Evolutionary conservation across 805 yeast species (phyloP), one percentile per base, ranked within the genome.

Genomic region (Saccharomycodes ludwigii): DNA sequence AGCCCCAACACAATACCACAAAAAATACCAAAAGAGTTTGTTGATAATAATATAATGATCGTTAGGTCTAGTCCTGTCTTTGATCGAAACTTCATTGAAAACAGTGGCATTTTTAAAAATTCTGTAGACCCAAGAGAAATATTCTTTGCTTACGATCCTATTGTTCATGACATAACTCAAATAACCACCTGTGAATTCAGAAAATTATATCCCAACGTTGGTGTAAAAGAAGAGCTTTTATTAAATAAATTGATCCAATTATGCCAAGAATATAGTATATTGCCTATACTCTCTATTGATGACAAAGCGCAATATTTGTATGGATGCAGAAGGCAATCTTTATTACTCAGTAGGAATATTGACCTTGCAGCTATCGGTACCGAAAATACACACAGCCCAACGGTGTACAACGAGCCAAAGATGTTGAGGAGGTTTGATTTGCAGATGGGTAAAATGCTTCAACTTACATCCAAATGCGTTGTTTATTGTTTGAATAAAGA

Each of bases 361-460:
- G 31, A 62, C 68, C 36, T 49, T 75, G 44, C 86, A 79, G 42
- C 88, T 85, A 23, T 13, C 18, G n/a, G 21, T 5, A 9, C 18
- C 14, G 20, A 25, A 7, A 13, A 17, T 14, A n/a, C 25, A 14
- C 14, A 19, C 6, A 12, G 17, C 5, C 19, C 18, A 18, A 30
- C 14, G 21, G 30, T 25, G 7, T 44, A 47, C 11, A 71, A 64
- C 35, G 61, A 67, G 26, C 91, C 94, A 4, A 74, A 82, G 5
- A 72, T 83, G 3, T 64, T 85, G 33, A 66, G 96, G 40, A 82
- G 86, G 48, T 86, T 85, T 53, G 84, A 81, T 47, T 72, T 80
- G 35, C 97, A 88, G 55, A 79, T 75, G 13, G 68, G 84, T n/a
- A 85, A 84, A 48, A 59, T 43, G 38, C 24, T 77, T 38, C 79